Evolutionary conservation across 1,284 basidiomycete species (phyloP).

Genomic region (Sporisorium exsertum): DNA sequence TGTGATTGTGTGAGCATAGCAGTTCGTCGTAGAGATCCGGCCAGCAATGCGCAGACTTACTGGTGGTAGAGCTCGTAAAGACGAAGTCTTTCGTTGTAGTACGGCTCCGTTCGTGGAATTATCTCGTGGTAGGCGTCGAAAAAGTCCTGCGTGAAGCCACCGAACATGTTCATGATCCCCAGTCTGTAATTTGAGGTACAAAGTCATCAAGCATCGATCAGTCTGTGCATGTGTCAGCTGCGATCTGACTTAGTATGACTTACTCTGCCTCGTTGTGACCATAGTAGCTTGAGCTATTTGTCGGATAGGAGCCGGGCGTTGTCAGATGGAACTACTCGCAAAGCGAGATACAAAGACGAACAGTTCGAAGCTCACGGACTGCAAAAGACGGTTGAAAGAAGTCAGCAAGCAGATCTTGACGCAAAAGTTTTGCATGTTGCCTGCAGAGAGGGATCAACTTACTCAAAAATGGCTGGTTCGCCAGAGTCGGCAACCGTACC

Average conservation of each 20-base stretch:
- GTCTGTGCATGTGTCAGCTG: neutral
- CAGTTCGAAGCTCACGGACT: slow-evolving; percentile 22
- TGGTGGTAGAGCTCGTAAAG: slow-evolving; percentile 50
- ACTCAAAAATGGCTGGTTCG: slow-evolving; percentile 45
- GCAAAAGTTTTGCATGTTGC: neutral
- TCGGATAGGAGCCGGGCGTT: neutral
- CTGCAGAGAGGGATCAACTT: neutral
- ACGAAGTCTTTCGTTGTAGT: slow-evolving; percentile 32
- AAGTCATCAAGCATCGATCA: slow-evolving; percentile 13
- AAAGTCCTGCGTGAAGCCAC: slow-evolving; percentile 45
- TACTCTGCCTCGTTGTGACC: slow-evolving; percentile 51
- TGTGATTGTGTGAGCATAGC: neutral
- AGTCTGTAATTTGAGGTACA: slow-evolving; percentile 29
- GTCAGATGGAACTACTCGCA: neutral
- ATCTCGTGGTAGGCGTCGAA: slow-evolving; percentile 47
- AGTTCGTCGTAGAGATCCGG: neutral
- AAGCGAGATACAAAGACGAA: neutral
- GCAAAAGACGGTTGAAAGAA: neutral
- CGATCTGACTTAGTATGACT: neutral
- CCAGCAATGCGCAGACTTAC: slow-evolving; percentile 18
- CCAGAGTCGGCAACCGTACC: slow-evolving; percentile 28
- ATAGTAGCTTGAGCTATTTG: slow-evolving; percentile 43
- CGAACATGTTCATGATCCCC: slow-evolving; percentile 52
- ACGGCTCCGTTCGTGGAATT: slow-evolving; percentile 28
- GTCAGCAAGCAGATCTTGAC: neutral